Conservation (phyloP, 139 green algal genomes). For the Chlamydomonas urium region DNA sequence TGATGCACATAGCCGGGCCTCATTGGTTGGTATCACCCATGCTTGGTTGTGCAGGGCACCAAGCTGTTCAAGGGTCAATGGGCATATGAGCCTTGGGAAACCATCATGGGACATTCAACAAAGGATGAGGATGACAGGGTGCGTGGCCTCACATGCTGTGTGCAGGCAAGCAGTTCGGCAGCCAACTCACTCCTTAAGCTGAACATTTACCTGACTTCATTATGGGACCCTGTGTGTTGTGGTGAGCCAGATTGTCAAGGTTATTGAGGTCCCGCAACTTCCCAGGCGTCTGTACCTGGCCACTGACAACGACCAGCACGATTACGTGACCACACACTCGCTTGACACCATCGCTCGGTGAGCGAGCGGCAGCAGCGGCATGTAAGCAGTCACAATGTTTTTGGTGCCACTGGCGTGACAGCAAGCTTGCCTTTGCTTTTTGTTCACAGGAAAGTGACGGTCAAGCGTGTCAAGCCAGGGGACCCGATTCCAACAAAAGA, state of each 20-base stretch:
- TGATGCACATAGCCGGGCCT: too few relatives aligned
- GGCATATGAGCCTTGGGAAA: not conserved
- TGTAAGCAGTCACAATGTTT: not conserved
- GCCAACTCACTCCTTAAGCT: not conserved
- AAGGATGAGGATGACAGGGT: not conserved
- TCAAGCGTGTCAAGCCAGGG: conserved; percentile 18
- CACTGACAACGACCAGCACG: conserved; percentile 18
- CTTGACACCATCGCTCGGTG: conserved; percentile 14
- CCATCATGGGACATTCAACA: not conserved
- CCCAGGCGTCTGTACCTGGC: conserved; percentile 19
- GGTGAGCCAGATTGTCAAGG: not conserved
- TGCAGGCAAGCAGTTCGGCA: not conserved
- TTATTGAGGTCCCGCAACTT: not conserved
- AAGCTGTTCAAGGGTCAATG: conserved; percentile 7
- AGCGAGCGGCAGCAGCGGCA: not conserved
- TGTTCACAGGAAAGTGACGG: conserved; percentile 20
- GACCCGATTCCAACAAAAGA: conserved; percentile 4
- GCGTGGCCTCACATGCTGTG: not conserved
- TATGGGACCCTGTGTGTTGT: not conserved
- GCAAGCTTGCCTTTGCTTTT: too few relatives aligned
- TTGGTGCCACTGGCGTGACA: not conserved
- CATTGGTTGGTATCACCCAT: too few relatives aligned
- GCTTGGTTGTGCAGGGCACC: not conserved
- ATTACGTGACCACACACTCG: conserved; percentile 13
- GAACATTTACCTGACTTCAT: not conserved